Percentiles rank a stretch among this genome's conserved stretches.
These are phyloP conservation scores for Gossypium thurberi DNA, from an alignment of 345 rosid species.

Conservation along the genomic window DNA sequence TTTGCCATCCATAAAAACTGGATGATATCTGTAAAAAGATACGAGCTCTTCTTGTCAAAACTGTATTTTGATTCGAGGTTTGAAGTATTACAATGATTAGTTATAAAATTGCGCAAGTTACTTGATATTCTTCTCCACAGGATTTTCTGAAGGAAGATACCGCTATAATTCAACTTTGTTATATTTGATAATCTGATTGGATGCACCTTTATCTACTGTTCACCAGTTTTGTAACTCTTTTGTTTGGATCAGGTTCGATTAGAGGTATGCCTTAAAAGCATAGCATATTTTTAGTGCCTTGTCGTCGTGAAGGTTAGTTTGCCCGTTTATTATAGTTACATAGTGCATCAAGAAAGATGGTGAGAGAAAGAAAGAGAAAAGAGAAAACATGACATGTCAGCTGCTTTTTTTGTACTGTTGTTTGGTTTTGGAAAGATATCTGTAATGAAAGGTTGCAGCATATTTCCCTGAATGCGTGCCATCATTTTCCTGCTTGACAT, in stretches of 20 bases:
- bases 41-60: constrained; percentile 12
- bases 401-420: constrained; percentile 21
- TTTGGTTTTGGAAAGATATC: constrained; percentile 33
- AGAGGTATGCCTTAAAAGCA: constrained; percentile 77
- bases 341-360: constrained; percentile 17
- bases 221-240: constrained; percentile 64
- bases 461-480: constrained; percentile 8
- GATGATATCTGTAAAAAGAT: neutral
- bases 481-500: constrained; percentile 32
- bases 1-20: neutral
- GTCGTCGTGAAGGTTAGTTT: constrained; percentile 54
- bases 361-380: constrained; percentile 9
- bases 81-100: constrained; percentile 39
- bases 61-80: constrained; percentile 28
- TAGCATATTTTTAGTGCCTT: constrained; percentile 49
- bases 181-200: constrained; percentile 65
- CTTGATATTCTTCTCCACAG: constrained; percentile 73
- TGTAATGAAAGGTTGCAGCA: constrained; percentile 18
- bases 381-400: constrained; percentile 17
- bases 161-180: constrained; percentile 62
- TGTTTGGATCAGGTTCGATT: constrained; percentile 81
- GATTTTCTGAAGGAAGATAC: constrained; percentile 82
- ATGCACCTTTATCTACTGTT: constrained; percentile 61
- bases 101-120: constrained; percentile 60
- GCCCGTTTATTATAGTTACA: constrained; percentile 34